Conservation (phyloP, 2,329 filamentous ascomycete species). For the Colletotrichum sp. region DNA sequence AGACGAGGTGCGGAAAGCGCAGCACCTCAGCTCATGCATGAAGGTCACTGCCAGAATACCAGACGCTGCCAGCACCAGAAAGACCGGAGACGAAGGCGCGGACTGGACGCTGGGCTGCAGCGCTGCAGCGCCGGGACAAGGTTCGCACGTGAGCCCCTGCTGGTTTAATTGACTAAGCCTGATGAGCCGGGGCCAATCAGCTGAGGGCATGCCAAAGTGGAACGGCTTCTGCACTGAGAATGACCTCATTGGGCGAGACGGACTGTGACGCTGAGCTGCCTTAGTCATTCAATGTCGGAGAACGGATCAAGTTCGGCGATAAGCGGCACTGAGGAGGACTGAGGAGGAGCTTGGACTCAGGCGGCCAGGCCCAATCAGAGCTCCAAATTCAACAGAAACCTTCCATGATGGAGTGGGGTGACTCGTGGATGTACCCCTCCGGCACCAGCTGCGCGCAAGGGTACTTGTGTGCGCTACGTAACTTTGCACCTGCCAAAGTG, state of each 20-base stretch:
- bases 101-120: neutral
- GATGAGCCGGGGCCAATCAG: neutral
- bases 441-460: neutral
- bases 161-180: neutral
- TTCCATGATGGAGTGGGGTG: neutral
- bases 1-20: slow-evolving; percentile 1
- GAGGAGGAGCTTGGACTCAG: neutral
- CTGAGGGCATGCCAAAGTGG: neutral
- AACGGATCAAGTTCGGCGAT: slow-evolving; percentile 8
- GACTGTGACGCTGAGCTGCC: too few species aligned
- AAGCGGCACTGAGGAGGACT: neutral
- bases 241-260: slow-evolving; percentile 5
- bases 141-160: slow-evolving; percentile 20
- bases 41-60: slow-evolving; percentile 2
- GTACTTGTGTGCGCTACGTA: neutral
- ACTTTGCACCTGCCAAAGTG: neutral
- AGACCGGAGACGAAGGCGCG: neutral
- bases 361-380: neutral
- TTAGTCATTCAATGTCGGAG: neutral
- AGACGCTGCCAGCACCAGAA: neutral
- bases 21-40: neutral
- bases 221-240: neutral
- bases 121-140: neutral
- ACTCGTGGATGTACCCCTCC: neutral
- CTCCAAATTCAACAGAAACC: neutral